Percentiles rank a stretch among this genome's conserved stretches.
phyloP scores from a whole-genome alignment of 371 early-diverging fungal species.

The Mucor racemosus region DNA sequence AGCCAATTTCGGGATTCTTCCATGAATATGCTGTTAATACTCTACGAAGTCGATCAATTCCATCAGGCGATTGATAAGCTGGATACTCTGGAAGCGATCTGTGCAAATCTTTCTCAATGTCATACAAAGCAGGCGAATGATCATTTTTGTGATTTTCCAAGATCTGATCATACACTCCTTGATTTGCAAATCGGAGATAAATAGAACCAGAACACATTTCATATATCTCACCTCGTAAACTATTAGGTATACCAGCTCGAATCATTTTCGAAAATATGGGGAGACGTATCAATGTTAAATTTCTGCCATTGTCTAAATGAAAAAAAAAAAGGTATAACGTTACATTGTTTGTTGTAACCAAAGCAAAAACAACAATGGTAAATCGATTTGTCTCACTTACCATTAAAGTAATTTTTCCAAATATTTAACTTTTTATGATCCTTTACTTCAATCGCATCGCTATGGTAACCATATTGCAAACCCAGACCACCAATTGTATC shows the following conservation, averaged over 20 bases:
- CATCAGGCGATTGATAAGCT: conserved; percentile 90
- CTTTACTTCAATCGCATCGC: conserved; percentile 71
- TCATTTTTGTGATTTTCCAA: conserved; percentile 70
- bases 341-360: not conserved
- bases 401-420: conserved; percentile 78
- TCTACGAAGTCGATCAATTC: conserved; percentile 88
- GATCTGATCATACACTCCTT: conserved; percentile 79
- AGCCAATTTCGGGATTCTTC: conserved; percentile 92
- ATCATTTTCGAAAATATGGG: conserved; percentile 86
- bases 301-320: conserved; percentile 79
- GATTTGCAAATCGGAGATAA: conserved; percentile 82
- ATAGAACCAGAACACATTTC: conserved; percentile 93
- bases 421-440: conserved; percentile 76
- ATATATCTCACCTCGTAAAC: conserved; percentile 95
- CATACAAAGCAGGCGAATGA: conserved; percentile 79
- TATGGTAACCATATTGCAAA: conserved; percentile 84
- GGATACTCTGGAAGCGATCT: conserved; percentile 93
- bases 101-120: conserved; percentile 97
- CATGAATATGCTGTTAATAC: conserved; percentile 89
- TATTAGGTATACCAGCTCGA: conserved; percentile 90
- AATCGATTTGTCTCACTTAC: conserved; percentile 32
- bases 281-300: conserved; percentile 81
- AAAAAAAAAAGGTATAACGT: not conserved
- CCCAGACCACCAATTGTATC: conserved; percentile 76
- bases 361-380: no score